Evolutionary conservation across 441 rosid genomes (phyloP).

Genomic region (Cnidoscolus chayamansa): DNA sequence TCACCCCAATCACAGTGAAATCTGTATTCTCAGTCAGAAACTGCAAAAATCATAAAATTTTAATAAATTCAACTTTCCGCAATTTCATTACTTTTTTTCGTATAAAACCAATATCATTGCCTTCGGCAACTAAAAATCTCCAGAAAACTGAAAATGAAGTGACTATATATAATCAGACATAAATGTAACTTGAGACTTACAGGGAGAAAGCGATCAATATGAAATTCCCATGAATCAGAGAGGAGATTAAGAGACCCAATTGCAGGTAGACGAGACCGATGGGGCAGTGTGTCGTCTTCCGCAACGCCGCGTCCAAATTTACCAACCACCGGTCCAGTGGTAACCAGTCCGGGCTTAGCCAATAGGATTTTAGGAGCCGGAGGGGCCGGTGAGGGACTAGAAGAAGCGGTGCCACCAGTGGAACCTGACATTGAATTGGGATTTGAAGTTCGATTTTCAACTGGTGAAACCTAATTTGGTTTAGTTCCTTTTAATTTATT

Average conservation of each 20-base stretch:
- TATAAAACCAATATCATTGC: not conserved
- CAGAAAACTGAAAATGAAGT: not conserved
- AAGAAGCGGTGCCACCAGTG: constrained; percentile 26
- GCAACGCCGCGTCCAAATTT: constrained; percentile 55
- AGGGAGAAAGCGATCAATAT: constrained; percentile 77
- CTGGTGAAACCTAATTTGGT: not conserved
- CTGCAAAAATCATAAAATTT: constrained; percentile 31
- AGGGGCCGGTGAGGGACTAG: constrained; percentile 35
- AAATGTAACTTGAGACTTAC: constrained; percentile 28
- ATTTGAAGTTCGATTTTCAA: not conserved
- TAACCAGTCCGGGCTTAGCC: constrained; percentile 56
- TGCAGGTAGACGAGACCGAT: constrained; percentile 61
- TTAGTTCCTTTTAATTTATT: no score
- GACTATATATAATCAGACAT: not conserved
- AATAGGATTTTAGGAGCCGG: constrained; percentile 66
- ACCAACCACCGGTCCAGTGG: constrained; percentile 44
- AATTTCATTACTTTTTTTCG: no score
- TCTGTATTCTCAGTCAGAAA: constrained; percentile 81
- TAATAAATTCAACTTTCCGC: not conserved
- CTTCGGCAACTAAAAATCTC: not conserved
- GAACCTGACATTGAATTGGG: constrained; percentile 38
- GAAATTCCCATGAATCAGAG: constrained; percentile 84
- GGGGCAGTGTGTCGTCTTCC: constrained; percentile 53
- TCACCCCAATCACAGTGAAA: constrained; percentile 76
- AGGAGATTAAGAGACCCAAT: constrained; percentile 69